Percentiles rank a stretch among this genome's conserved stretches.
phyloP scores from a whole-genome alignment of 345 rosid species.

The Draba incana region DNA sequence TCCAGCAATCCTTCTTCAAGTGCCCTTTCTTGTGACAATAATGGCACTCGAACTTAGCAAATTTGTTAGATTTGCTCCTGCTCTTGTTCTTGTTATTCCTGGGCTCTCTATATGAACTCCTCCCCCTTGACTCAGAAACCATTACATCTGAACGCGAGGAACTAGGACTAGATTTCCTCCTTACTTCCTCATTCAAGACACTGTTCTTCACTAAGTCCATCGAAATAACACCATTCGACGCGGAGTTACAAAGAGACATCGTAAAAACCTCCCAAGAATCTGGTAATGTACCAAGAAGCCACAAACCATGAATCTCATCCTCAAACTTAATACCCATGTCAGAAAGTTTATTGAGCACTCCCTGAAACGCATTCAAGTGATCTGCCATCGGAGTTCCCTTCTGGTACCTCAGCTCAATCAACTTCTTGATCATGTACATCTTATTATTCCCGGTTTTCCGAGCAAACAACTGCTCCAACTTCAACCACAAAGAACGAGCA shows the following conservation, averaged over 20 bases:
- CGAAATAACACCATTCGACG: neutral
- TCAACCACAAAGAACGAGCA: conserved; percentile 14
- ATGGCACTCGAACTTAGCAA: neutral
- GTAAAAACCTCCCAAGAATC: neutral
- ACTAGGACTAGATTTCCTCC: neutral
- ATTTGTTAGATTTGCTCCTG: neutral
- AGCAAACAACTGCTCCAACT: neutral
- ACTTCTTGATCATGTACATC: neutral
- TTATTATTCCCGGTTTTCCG: neutral
- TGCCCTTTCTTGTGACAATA: too few relatives aligned
- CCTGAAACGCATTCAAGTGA: neutral
- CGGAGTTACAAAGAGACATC: neutral
- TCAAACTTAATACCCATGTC: neutral
- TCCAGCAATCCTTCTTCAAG: too few relatives aligned
- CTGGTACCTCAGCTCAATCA: neutral
- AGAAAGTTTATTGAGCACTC: neutral
- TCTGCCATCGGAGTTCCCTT: neutral
- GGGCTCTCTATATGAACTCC: neutral
- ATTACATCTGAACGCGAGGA: neutral
- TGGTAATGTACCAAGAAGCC: neutral
- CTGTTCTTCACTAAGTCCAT: neutral
- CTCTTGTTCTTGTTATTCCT: neutral
- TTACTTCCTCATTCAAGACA: neutral
- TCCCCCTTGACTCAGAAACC: neutral
- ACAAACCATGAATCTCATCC: neutral